Evolutionary conservation across 495 filamentous ascomycete genomes (phyloP).

Genomic region (Penicillium egyptiacum): DNA sequence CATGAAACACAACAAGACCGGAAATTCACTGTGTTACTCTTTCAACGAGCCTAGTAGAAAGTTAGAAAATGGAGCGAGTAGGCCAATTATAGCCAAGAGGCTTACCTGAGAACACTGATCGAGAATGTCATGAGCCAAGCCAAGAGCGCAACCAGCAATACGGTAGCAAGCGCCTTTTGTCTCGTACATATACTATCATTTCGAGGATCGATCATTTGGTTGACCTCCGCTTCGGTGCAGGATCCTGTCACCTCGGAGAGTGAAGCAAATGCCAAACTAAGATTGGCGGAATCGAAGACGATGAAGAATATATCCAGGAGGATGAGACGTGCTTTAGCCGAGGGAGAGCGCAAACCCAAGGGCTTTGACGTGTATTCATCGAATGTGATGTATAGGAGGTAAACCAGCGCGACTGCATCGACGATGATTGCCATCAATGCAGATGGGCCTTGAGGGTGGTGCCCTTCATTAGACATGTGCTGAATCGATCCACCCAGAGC

Average conservation of each 20-base stretch:
- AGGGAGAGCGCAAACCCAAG: conserved; percentile 76
- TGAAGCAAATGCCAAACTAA: conserved; percentile 84
- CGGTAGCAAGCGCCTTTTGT: conserved; percentile 75
- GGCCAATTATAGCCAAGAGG: conserved; percentile 5
- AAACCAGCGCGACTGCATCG: conserved; percentile 83
- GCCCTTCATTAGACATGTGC: conserved; percentile 50
- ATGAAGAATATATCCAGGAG: conserved; percentile 94
- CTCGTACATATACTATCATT: conserved; percentile 60
- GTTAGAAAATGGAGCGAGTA: conserved; percentile 14
- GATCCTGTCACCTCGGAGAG: conserved; percentile 69
- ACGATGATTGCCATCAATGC: conserved; percentile 88
- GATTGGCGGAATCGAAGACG: conserved; percentile 89
- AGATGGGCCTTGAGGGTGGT: conserved; percentile 63
- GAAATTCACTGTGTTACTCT: conserved; percentile 52
- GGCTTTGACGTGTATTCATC: conserved; percentile 96
- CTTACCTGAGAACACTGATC: conserved; percentile 79
- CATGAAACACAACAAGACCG: neutral
- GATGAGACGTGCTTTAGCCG: conserved; percentile 81
- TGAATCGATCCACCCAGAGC: conserved; percentile 75
- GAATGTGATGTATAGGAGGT: conserved; percentile 89
- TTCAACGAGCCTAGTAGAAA: conserved; percentile 59
- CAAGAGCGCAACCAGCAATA: conserved; percentile 78
- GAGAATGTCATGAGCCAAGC: conserved; percentile 90
- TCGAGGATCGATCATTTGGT: conserved; percentile 38
- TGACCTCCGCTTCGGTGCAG: conserved; percentile 48